Percentiles rank a stretch among this genome's conserved stretches.
phyloP scores from a whole-genome alignment of 2,329 filamentous ascomycete genomes.

The Arthrobotrys entomopaga region DNA sequence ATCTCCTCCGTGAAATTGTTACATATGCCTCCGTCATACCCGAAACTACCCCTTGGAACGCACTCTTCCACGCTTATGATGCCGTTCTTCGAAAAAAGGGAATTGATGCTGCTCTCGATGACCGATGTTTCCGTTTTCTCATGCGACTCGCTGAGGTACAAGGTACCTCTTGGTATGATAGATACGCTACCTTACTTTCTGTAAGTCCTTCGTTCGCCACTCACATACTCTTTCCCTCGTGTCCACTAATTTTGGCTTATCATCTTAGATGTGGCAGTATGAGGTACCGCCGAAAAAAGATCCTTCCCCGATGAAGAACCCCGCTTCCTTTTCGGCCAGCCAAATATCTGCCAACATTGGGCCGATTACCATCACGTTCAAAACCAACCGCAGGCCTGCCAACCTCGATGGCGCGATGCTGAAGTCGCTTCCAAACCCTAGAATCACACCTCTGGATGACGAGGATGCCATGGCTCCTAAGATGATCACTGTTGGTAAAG shows the following conservation, averaged over 20 bases:
- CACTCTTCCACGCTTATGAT: conserved; percentile 54
- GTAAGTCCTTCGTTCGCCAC: conserved; percentile 18
- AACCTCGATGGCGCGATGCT: not conserved
- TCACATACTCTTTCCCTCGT: not conserved
- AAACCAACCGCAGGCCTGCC: conserved; percentile 16
- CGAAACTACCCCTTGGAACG: conserved; percentile 54
- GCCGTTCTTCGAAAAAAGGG: conserved; percentile 49
- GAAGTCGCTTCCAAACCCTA: conserved; percentile 21
- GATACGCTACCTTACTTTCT: conserved; percentile 49
- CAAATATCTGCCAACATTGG: conserved; percentile 44
- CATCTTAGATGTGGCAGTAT: conserved; percentile 47
- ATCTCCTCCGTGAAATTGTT: conserved; percentile 54
- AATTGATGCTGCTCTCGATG: conserved; percentile 52
- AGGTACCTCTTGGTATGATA: conserved; percentile 51
- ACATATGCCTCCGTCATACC: conserved; percentile 54
- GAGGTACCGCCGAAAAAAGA: conserved; percentile 41
- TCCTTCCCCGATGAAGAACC: conserved; percentile 36
- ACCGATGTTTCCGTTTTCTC: conserved; percentile 54
- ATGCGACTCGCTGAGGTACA: conserved; percentile 55
- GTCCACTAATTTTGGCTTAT: not conserved
- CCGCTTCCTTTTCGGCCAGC: conserved; percentile 30
- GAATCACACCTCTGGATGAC: conserved; percentile 24
- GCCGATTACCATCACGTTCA: conserved; percentile 49
- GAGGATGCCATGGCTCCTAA: conserved; percentile 6
- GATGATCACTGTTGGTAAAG: conserved; percentile 15